Evolutionary conservation across 1,284 basidiomycete species (phyloP), one percentile per base, ranked within the genome.

Genomic region (Gymnopus androsaceus): DNA sequence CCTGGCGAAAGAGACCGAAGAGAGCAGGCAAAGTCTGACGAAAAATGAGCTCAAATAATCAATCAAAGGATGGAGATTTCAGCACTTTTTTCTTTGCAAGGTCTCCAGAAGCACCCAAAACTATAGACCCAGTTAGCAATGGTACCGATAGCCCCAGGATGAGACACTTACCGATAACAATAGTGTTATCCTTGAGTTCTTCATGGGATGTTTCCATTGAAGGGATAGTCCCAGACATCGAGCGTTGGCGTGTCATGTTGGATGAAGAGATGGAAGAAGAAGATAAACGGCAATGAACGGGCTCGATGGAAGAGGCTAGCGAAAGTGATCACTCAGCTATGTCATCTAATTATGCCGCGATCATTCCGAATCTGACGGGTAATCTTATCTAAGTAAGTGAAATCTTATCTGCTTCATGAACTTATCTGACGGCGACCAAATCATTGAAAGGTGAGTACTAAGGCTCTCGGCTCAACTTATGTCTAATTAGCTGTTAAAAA

Each of bases 51-150:
- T 56, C 54, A 33, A 12, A 56, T 49, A 31, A 46, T 19, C 56
- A 31, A 14, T 56, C 14, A 37, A 31, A 51, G 0, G n/a, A 30
- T 42, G 41, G 46, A 33, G 23, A n/a, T 14, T 28, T 12, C 55
- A 59, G 49, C 50, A 91, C 95, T 85, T 99, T 99, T 81, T 99
- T 99, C 89, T 98, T 98, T 59, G 96, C 97, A 50, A 99, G 82
- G 80, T 99, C 96, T 51, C 96, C 96, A 57, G 94, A 97, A 21
- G 96, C 96, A 59, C 97, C 97, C 59, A 97, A 85, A 55, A 99
- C 96, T 95, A 66, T 31, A 48, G 50, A 53, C 21, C 41, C 17
- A 46, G 34, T 56, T 15, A 49, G 51, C 53, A 42, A 40, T 34
- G 9, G 21, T 36, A 55, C 57, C 51, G 51, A 61, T 36, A 46